Evolutionary conservation across 2,329 filamentous ascomycete genomes (phyloP), one percentile per base, ranked within the genome.

Genomic region (Polytolypa hystricis): DNA sequence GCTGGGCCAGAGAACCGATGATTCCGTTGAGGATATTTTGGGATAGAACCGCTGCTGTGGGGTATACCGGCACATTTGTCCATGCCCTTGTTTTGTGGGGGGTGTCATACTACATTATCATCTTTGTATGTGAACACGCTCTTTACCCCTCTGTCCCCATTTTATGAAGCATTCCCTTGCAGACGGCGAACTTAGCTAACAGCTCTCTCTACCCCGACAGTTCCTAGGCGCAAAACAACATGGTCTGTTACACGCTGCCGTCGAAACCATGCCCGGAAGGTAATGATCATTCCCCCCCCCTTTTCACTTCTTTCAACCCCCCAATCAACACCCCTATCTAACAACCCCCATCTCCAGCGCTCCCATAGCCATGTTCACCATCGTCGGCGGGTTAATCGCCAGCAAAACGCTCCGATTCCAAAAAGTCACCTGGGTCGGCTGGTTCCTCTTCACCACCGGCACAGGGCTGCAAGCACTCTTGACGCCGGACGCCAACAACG

Each of bases 371-470:
- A 23, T 26, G n/a, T 28, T 29, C 12, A 14, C 33, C 17, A 35
- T 35, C 19, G 17, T 6, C 17, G 33, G 25, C 2, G 33, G 33
- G 12, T 20, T 35, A 29, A 20, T 35, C 8, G 30, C 30, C 25
- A 16, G 25, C 16, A 35, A 35, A 35, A 29, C 33, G 25, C 33
- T 35, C 17, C 33, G 25, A 7, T 20, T 35, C 25, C 33, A 35
- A 27, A 35, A 35, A n/a, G n/a, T 35, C 14, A 30, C 30, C 17
- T 35, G 33, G 33, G 17, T 26, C 15, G 33, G 33, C 33, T 54
- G 18, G 55, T n/a, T 10, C 15, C 5, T 35, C 25, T 28, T 29
- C 16, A 35, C 33, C 7, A 14, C 30, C 10, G 33, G 33, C 25
- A 35, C 25, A 12, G 33, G 33, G 7, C 33, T 35, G 17, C 28